Percentiles rank a stretch among this genome's conserved stretches.
Conservation (phyloP, 495 filamentous ascomycete species). For the Umbilicaria muhlenbergii region DNA sequence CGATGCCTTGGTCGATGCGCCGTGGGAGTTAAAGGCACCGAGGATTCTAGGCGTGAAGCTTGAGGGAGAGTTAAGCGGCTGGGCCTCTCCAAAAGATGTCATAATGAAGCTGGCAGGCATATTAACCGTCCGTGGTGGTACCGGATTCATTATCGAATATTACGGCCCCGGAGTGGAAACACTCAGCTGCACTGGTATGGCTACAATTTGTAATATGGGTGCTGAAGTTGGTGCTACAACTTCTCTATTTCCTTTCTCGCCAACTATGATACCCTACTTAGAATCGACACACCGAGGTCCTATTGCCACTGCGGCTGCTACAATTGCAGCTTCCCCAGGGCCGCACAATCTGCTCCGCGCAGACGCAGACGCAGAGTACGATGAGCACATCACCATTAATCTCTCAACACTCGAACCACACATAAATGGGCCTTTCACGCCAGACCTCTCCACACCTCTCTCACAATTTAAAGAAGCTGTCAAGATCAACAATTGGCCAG, state of each 20-base stretch:
- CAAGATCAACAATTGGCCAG: constrained; percentile 73
- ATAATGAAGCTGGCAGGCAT: constrained; percentile 80
- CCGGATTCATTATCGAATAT: constrained; percentile 90
- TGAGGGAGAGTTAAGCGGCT: constrained; percentile 69
- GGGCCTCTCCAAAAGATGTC: constrained; percentile 89
- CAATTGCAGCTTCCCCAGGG: constrained; percentile 32
- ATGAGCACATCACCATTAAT: constrained; percentile 83
- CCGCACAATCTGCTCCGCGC: constrained; percentile 47
- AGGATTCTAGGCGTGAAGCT: constrained; percentile 76
- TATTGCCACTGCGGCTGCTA: constrained; percentile 46
- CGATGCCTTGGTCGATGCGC: constrained; percentile 87
- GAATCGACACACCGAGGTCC: constrained; percentile 63
- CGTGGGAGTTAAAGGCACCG: constrained; percentile 94
- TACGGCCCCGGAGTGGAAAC: constrained; percentile 76
- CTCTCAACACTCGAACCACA: constrained; percentile 84
- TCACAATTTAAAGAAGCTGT: constrained; percentile 77
- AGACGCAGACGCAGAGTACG: constrained; percentile 71
- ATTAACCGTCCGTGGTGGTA: constrained; percentile 87
- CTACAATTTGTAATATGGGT: constrained; percentile 84
- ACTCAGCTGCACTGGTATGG: constrained; percentile 84
- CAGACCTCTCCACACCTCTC: constrained; percentile 81
- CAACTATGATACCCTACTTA: constrained; percentile 59
- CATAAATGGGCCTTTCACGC: constrained; percentile 95
- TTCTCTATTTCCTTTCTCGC: constrained; percentile 76
- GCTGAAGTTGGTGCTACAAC: constrained; percentile 94